Base-by-base conservation (phyloP, 805 yeast genomes). In the Yarrowia porcina region DNA sequence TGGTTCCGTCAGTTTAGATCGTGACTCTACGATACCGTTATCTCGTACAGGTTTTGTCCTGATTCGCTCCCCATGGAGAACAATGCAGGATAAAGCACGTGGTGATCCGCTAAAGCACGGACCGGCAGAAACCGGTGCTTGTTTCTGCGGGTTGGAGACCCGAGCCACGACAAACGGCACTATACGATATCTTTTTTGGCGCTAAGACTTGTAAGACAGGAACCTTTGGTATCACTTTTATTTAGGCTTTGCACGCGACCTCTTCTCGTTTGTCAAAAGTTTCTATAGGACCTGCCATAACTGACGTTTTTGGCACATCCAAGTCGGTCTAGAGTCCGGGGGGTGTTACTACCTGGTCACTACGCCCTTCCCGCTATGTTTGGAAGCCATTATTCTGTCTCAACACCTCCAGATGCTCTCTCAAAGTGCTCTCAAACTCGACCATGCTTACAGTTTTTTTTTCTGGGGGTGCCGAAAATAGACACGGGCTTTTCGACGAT, bases 181-280 rank as follows among this genome's bases (percentile, higher is more conserved):
- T 25, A n/a, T 3, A n/a, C 8, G 20, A n/a, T n/a, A 25, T 25
- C 20, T n/a, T 17, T 17, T 28, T 38, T 44, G 11, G 18, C 20
- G 10, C 32, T 17, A 11, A 15, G 3, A n/a, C n/a, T n/a, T n/a
- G n/a, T 25, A 25, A 25, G 11, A 17, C 25, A 38, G 3, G 47
- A n/a, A 17, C 44, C 15, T 27, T 27, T 4, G 50, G 25, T 45
- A 45, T 45, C 11, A 13, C 17, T 28, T 45, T 13, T 18, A 45
- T 8, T 30, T 45, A 17, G 23, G 52, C 52, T 45, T 30, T 30
- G 52, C 52, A 45, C 52, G 52, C 52, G 52, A 45, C 52, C 36
- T 18, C 30, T 28, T 27, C 36, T 32, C 15, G 36, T 32, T 10
- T 7, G 15, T n/a, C 11, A 11, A n/a, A n/a, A 15, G n/a, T n/a